These are phyloP conservation scores for Amylostereum chailletii DNA, from an alignment of 1,284 basidiomycete genomes.

Conservation along the genomic window DNA sequence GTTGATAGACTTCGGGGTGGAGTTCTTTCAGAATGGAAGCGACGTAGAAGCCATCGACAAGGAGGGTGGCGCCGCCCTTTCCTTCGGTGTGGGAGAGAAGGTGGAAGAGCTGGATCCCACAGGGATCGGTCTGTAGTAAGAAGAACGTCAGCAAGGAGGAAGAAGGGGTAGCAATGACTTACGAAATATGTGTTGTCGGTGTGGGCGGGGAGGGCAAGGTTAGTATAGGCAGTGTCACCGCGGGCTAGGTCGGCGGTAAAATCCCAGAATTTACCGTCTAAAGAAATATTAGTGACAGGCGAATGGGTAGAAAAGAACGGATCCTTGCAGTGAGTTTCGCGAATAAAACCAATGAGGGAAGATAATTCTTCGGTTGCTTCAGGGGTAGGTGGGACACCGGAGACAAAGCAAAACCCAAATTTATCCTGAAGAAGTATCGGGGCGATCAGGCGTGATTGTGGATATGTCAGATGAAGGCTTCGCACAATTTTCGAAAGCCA, in stretches of 20 bases:
- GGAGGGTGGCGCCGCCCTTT: slow-evolving; percentile 77
- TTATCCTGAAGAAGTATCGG: slow-evolving; percentile 41
- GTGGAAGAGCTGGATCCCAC: slow-evolving; percentile 93
- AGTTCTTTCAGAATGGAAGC: slow-evolving; percentile 72
- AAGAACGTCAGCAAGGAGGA: slow-evolving; percentile 1
- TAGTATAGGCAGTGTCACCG: slow-evolving; percentile 90
- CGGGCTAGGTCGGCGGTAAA: slow-evolving; percentile 90
- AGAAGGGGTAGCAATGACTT: slow-evolving; percentile 16
- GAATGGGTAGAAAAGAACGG: background rate
- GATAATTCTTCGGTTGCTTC: slow-evolving; percentile 81
- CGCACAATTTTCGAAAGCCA: slow-evolving; percentile 81
- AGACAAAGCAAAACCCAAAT: slow-evolving; percentile 87
- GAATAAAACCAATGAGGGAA: slow-evolving; percentile 77
- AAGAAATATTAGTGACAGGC: background rate
- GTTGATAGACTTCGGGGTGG: slow-evolving; percentile 65
- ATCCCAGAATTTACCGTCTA: slow-evolving; percentile 94
- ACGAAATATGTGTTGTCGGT: slow-evolving; percentile 96
- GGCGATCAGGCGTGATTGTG: background rate
- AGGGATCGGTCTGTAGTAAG: slow-evolving; percentile 72
- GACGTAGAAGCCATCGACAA: slow-evolving; percentile 93
- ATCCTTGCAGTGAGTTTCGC: slow-evolving; percentile 83
- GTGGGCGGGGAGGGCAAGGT: slow-evolving; percentile 81
- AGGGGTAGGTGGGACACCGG: slow-evolving; percentile 73
- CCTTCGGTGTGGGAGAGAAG: slow-evolving; percentile 81
- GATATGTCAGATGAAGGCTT: slow-evolving; percentile 9